A percentile compares a stretch with the other conserved stretches of the same genome.
Evolutionary conservation across 768 basidiomycete genomes (phyloP).

Genomic region (Suillus spraguei): DNA sequence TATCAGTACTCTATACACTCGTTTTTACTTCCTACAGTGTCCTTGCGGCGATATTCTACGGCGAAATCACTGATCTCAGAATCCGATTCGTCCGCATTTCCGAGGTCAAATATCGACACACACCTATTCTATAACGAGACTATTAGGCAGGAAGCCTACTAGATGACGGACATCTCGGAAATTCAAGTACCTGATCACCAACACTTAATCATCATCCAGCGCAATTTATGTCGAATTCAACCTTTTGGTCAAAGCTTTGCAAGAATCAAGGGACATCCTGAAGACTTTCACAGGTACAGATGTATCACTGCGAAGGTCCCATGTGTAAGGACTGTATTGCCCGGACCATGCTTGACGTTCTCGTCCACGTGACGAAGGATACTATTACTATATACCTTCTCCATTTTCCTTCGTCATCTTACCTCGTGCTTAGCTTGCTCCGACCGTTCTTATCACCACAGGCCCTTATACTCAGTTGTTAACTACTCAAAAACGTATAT

Average conservation of each 20-base stretch:
- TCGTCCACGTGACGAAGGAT: no score
- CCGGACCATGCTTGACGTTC: no score
- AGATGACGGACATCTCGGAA: background rate
- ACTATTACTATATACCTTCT: no score
- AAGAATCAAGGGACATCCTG: constrained; percentile 6
- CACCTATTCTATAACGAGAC: constrained; percentile 49
- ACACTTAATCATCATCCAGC: constrained; percentile 62
- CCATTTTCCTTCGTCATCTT: no score
- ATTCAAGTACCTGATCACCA: constrained; percentile 61
- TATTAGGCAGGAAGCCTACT: constrained; percentile 5
- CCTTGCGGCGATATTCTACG: constrained; percentile 29
- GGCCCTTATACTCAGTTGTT: no score
- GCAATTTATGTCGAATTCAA: constrained; percentile 75
- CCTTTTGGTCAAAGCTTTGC: constrained; percentile 56
- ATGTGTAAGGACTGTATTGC: no score
- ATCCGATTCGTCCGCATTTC: constrained; percentile 11
- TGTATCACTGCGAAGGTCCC: constrained; percentile 64
- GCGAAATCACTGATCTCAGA: background rate
- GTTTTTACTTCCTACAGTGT: no score
- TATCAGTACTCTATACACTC: no score
- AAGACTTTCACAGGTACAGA: constrained; percentile 41
- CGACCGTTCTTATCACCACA: no score
- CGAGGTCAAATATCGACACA: constrained; percentile 61
- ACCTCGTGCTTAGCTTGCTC: no score
- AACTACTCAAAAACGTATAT: no score